These are phyloP conservation scores for Amanita phalloides DNA, from an alignment of 768 basidiomycete genomes.

Conservation along the genomic window DNA sequence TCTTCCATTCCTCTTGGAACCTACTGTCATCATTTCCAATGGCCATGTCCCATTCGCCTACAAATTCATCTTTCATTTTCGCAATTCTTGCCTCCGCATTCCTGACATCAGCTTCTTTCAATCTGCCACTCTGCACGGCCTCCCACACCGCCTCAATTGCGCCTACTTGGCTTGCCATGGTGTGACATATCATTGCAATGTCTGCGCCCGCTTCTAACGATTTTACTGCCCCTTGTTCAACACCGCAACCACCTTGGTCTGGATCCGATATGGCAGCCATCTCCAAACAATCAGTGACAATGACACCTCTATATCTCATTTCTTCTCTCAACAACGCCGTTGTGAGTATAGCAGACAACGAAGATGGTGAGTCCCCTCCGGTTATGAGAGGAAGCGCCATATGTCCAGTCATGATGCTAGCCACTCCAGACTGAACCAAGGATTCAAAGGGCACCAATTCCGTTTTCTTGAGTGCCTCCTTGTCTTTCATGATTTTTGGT, in stretches of 20 bases:
- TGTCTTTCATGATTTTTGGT: conserved; percentile 45
- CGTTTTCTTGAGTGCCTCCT: conserved; percentile 25
- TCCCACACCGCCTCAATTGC: conserved; percentile 41
- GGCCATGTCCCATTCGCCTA: conserved; percentile 28
- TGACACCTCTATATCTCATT: conserved; percentile 43
- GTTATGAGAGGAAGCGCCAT: too few relatives aligned
- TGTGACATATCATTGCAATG: conserved; percentile 69
- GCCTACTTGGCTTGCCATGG: conserved; percentile 37
- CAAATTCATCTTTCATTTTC: conserved; percentile 40
- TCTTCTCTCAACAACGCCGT: conserved; percentile 39
- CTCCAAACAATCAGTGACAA: conserved; percentile 69
- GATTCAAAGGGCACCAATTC: conserved; percentile 56
- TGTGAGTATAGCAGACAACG: conserved; percentile 32
- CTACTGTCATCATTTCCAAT: too few relatives aligned
- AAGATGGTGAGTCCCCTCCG: too few relatives aligned
- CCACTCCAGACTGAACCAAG: conserved; percentile 14
- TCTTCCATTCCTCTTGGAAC: conserved; percentile 17
- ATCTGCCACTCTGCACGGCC: conserved; percentile 33
- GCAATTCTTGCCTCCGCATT: conserved; percentile 35
- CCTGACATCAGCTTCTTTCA: conserved; percentile 27
- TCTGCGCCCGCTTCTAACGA: conserved; percentile 57
- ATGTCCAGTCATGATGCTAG: too few relatives aligned
- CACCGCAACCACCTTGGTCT: conserved; percentile 32
- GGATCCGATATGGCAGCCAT: conserved; percentile 59
- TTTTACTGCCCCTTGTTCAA: conserved; percentile 42